Percentiles rank a stretch among this genome's conserved stretches.
phyloP scores from a whole-genome alignment of 139 green algal species.

The Picochlorum sp. region DNA sequence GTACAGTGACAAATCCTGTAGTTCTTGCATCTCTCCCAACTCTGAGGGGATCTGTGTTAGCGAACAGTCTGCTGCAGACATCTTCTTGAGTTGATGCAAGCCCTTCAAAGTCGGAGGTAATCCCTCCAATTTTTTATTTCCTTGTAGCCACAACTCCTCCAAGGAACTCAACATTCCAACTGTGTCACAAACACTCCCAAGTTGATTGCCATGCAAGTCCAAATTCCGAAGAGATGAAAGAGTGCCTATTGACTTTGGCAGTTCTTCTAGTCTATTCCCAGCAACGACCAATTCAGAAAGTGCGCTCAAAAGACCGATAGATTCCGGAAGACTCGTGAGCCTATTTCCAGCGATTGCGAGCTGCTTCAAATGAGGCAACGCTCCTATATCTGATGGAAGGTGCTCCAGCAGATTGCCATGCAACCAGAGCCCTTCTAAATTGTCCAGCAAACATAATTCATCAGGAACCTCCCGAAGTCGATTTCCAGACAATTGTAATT shows the following conservation, averaged over 20 bases:
- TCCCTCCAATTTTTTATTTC: slow-evolving; percentile 39
- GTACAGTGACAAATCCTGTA: slow-evolving; percentile 32
- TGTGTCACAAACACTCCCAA: slow-evolving; percentile 33
- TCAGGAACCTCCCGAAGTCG: slow-evolving; percentile 37
- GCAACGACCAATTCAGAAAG: slow-evolving; percentile 41
- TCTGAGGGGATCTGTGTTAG: slow-evolving; percentile 20
- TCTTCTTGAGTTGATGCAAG: slow-evolving; percentile 27
- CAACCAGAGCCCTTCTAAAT: slow-evolving; percentile 51
- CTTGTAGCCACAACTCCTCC: slow-evolving; percentile 50
- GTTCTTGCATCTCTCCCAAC: slow-evolving; percentile 3
- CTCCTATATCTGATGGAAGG: slow-evolving; percentile 46
- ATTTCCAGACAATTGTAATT: slow-evolving; percentile 69
- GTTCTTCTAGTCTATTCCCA: slow-evolving; percentile 45
- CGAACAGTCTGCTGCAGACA: slow-evolving; percentile 43
- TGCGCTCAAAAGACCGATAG: slow-evolving; percentile 21
- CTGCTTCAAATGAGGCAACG: slow-evolving; percentile 34
- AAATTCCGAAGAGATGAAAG: slow-evolving; percentile 42
- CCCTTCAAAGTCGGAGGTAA: slow-evolving; percentile 31
- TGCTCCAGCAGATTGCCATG: slow-evolving; percentile 55
- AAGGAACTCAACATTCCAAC: slow-evolving; percentile 29
- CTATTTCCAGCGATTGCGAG: slow-evolving; percentile 51
- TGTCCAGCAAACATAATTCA: slow-evolving; percentile 31
- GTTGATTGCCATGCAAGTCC: slow-evolving; percentile 42
- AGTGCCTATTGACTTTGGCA: slow-evolving; percentile 40
- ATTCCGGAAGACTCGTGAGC: slow-evolving; percentile 30